phyloP scores from a whole-genome alignment of 2,329 filamentous ascomycete species.

The Sclerotinia sclerotiorum region DNA sequence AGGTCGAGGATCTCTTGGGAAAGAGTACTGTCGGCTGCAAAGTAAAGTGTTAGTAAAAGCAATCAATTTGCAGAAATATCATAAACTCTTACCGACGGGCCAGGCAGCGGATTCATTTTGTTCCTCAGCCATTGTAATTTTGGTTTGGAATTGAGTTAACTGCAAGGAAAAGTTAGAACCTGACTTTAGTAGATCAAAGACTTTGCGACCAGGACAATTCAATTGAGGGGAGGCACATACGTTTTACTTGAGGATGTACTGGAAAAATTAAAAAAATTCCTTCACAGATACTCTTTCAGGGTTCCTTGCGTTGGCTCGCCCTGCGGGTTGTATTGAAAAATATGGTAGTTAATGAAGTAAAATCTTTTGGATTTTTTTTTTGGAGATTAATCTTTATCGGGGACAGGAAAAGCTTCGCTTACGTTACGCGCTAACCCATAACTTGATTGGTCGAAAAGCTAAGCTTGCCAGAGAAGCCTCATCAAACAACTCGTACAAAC shows the following conservation, averaged over 20 bases:
- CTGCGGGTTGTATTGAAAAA: constrained; percentile 42
- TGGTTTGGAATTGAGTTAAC: constrained; percentile 23
- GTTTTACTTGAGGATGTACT: constrained; percentile 17
- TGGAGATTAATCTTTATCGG: constrained; percentile 17
- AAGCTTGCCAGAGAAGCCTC: constrained; percentile 33
- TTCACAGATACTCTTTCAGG: constrained; percentile 43
- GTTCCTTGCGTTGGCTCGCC: constrained; percentile 64
- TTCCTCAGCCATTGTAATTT: constrained; percentile 39
- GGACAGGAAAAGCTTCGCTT: constrained; percentile 15
- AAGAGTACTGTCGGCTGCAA: constrained; percentile 69
- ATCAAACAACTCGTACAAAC: constrained; percentile 25
- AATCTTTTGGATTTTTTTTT: constrained; percentile 19
- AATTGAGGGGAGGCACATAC: constrained; percentile 5
- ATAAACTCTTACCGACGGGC: constrained; percentile 23
- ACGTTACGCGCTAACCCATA: constrained; percentile 21
- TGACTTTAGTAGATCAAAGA: not conserved
- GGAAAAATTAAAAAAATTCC: constrained; percentile 12
- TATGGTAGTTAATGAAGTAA: constrained; percentile 20
- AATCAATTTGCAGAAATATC: constrained; percentile 48
- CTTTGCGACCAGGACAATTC: not conserved
- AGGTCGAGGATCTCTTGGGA: constrained; percentile 81
- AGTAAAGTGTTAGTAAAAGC: constrained; percentile 44
- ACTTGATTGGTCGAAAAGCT: constrained; percentile 23
- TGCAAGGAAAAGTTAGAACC: constrained; percentile 7
- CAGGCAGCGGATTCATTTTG: constrained; percentile 40